These are phyloP conservation scores for Vanrija sp. DNA, from an alignment of 1,284 basidiomycete species.

Conservation along the genomic window DNA sequence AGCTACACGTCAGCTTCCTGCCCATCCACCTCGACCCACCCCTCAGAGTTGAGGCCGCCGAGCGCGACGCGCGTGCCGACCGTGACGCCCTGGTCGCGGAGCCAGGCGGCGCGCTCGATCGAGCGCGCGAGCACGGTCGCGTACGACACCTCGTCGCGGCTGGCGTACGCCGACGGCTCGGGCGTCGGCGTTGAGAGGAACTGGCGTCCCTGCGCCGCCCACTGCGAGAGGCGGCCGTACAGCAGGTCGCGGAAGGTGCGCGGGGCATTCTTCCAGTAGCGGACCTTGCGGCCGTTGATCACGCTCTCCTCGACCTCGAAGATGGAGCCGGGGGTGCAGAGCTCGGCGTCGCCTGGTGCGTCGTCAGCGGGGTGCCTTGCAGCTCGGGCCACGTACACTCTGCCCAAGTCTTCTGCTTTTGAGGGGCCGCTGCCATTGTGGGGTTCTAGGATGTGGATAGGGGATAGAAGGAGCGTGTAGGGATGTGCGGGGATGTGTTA, in stretches of 20 bases:
- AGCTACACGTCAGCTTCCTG: slow-evolving; percentile 19
- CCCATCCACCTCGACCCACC: slow-evolving; percentile 4
- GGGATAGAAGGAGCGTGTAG: too few relatives aligned
- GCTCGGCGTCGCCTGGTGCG: too few relatives aligned
- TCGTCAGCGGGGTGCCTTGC: too few relatives aligned
- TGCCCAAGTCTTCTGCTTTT: too few relatives aligned
- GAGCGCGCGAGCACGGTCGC: slow-evolving; percentile 21
- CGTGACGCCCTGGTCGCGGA: slow-evolving; percentile 25
- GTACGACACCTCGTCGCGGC: slow-evolving; percentile 1
- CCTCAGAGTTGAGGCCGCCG: slow-evolving; percentile 26
- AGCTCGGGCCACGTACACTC: too few relatives aligned
- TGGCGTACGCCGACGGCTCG: background rate
- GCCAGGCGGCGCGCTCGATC: slow-evolving; percentile 28
- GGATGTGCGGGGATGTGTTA: too few relatives aligned
- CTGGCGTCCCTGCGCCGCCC: background rate
- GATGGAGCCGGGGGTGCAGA: slow-evolving; percentile 24
- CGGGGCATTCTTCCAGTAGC: slow-evolving; percentile 21
- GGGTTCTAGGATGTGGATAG: too few relatives aligned
- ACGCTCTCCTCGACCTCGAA: slow-evolving; percentile 37
- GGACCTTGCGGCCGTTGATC: slow-evolving; percentile 23
- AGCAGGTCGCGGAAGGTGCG: slow-evolving; percentile 1
- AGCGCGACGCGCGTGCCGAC: slow-evolving; percentile 30
- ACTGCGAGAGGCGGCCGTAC: background rate
- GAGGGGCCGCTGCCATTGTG: too few relatives aligned
- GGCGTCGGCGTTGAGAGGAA: slow-evolving; percentile 2